A percentile compares a stretch with the other conserved stretches of the same genome.
phyloP scores from a whole-genome alignment of 331 rosid species.

The Rosa hybrid region DNA sequence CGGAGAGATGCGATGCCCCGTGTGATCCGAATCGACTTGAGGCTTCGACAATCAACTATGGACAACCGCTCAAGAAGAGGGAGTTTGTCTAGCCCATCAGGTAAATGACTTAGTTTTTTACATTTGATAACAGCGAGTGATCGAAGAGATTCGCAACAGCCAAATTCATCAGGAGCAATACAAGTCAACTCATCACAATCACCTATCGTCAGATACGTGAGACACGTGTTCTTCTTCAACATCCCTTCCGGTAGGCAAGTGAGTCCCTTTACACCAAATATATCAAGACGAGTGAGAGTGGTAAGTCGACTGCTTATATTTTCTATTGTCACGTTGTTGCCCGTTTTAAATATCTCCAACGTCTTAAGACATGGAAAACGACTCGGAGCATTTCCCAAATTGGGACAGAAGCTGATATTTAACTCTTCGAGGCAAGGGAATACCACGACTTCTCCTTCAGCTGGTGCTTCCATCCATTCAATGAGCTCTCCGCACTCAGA shows the following conservation, averaged over 20 bases:
- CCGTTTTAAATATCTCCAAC: too few relatives aligned
- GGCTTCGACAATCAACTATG: too few relatives aligned
- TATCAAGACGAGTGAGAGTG: too few relatives aligned
- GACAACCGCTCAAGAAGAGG: not conserved
- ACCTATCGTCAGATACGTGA: not conserved
- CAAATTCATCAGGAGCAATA: not conserved
- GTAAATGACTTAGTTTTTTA: not conserved
- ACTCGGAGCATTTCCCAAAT: not conserved
- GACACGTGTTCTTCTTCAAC: not conserved
- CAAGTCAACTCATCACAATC: not conserved
- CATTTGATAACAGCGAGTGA: rapidly evolving
- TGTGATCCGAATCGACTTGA: too few relatives aligned
- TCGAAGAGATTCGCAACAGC: not conserved
- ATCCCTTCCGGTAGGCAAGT: not conserved
- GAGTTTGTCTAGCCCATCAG: not conserved
- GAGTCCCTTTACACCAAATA: not conserved
- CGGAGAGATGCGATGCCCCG: too few relatives aligned
- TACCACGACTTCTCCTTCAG: not conserved
- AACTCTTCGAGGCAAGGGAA: not conserved
- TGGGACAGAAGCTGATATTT: not conserved
- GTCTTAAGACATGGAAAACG: not conserved
- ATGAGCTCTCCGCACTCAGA: rapidly evolving
- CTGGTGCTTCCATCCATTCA: not conserved
- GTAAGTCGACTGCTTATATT: too few relatives aligned
- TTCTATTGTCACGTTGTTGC: too few relatives aligned